Conservation (phyloP, 352 stramenopile genomes). For the Globisporangium acanthophoron region DNA sequence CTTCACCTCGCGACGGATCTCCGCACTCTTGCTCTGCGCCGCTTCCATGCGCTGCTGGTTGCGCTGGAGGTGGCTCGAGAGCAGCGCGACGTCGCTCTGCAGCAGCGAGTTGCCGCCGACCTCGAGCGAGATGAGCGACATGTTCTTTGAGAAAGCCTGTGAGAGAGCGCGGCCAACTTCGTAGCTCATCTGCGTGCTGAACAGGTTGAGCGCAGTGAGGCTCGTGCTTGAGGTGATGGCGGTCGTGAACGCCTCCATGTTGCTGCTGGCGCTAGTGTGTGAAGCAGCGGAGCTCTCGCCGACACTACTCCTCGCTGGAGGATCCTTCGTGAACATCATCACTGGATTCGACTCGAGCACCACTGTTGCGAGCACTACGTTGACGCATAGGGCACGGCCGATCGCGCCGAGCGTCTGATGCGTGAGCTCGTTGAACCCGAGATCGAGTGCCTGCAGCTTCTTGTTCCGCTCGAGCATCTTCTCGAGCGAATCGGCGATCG, state of each 20-base stretch:
- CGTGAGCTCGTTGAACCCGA: conserved; percentile 56
- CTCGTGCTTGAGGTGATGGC: conserved; percentile 29
- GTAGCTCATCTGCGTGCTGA: conserved; percentile 47
- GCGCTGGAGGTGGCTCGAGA: conserved; percentile 30
- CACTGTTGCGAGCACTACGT: conserved; percentile 44
- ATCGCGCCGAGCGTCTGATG: conserved; percentile 26
- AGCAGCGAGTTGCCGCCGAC: conserved; percentile 37
- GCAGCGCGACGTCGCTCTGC: conserved; percentile 40
- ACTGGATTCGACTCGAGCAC: conserved; percentile 59
- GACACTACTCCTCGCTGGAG: neutral
- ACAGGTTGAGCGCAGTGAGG: conserved; percentile 53
- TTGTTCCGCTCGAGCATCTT: conserved; percentile 63
- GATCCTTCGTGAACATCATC: conserved; percentile 25
- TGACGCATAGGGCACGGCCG: conserved; percentile 31
- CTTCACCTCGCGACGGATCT: conserved; percentile 21
- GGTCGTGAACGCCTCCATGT: conserved; percentile 34
- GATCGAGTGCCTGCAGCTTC: conserved; percentile 37
- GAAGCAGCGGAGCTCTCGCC: neutral
- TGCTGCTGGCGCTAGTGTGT: conserved; percentile 5
- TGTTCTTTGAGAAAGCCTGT: conserved; percentile 44
- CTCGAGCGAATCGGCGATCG: conserved; percentile 26
- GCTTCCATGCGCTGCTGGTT: conserved; percentile 33
- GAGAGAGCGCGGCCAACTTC: conserved; percentile 39
- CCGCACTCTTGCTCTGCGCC: conserved; percentile 21
- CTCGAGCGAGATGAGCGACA: conserved; percentile 43